phyloP scores from a whole-genome alignment of 331 rosid species.

The Spiraea crenata region DNA sequence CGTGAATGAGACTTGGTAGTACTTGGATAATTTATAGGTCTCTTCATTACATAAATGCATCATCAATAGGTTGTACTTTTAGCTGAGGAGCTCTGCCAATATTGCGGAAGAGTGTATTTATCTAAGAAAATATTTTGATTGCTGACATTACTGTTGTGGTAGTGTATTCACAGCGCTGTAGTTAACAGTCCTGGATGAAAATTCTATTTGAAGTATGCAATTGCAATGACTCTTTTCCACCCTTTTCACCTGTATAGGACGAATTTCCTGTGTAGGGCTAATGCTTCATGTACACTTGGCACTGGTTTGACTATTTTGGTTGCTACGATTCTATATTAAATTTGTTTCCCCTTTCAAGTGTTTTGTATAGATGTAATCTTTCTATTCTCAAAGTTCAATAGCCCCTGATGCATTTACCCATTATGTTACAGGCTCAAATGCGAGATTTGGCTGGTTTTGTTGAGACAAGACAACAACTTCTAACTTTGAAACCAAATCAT shows the following conservation, averaged over 20 bases:
- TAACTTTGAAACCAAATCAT: constrained; percentile 92
- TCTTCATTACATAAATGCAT: neutral
- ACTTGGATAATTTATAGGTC: neutral
- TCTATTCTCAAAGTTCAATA: constrained; percentile 7
- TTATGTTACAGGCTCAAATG: constrained; percentile 82
- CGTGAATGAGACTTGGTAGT: neutral
- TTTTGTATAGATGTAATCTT: constrained; percentile 2
- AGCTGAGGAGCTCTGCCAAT: neutral
- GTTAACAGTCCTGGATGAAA: neutral
- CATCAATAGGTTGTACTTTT: neutral
- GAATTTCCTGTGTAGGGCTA: neutral
- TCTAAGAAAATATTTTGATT: constrained; percentile 2
- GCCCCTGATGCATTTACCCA: constrained; percentile 16
- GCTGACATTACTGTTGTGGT: neutral
- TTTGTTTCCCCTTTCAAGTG: neutral
- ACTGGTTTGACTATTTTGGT: neutral
- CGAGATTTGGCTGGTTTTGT: constrained; percentile 96
- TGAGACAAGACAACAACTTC: constrained; percentile 91
- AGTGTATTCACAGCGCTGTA: neutral
- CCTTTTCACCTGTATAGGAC: neutral
- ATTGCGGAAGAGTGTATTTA: neutral
- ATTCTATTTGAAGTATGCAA: neutral
- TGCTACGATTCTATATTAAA: neutral
- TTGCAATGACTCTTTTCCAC: neutral
- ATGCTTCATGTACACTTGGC: neutral